Percentiles rank a stretch among this genome's conserved stretches.
Evolutionary conservation across 208 protist species (phyloP).

Genomic region (Blastocrithidia nonstop): DNA sequence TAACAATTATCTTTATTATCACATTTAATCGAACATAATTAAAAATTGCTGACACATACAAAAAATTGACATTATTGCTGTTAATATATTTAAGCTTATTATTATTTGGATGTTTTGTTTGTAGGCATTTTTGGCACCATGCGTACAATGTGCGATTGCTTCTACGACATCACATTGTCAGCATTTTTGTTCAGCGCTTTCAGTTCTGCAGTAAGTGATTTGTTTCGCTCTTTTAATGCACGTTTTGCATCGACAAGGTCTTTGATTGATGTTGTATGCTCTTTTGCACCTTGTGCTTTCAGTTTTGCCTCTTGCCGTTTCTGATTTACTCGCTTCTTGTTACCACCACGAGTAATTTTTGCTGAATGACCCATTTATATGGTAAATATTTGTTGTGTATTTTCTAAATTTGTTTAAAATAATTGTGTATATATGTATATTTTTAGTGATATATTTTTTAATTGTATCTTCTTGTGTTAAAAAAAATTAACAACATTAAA

Average conservation of each 20-base stretch:
- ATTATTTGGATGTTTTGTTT: constrained; percentile 2
- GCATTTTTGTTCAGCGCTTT: not conserved
- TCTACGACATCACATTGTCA: not conserved
- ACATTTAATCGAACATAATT: too few species aligned
- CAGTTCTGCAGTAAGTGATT: not conserved
- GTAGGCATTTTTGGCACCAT: constrained; percentile 41
- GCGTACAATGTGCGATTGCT: constrained; percentile 24
- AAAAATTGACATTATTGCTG: too few species aligned
- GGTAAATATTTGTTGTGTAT: not conserved
- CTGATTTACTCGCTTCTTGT: constrained; percentile 78
- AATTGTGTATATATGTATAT: too few species aligned
- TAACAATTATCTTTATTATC: too few species aligned
- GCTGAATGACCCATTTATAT: constrained; percentile 58
- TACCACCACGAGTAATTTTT: constrained; percentile 76
- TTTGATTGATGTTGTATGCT: constrained; percentile 43
- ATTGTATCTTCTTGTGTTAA: too few species aligned
- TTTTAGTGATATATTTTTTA: too few species aligned
- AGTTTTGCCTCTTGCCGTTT: constrained; percentile 54
- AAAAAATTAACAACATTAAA: too few species aligned
- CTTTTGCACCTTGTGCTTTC: constrained; percentile 57
- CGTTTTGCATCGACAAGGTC: constrained; percentile 39
- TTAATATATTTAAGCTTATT: not conserved
- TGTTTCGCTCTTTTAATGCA: constrained; percentile 25
- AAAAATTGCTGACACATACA: too few species aligned
- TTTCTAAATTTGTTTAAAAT: too few species aligned